A percentile compares a stretch with the other conserved stretches of the same genome.
Conservation (phyloP, 768 basidiomycete species). For the Trametes meyenii region DNA sequence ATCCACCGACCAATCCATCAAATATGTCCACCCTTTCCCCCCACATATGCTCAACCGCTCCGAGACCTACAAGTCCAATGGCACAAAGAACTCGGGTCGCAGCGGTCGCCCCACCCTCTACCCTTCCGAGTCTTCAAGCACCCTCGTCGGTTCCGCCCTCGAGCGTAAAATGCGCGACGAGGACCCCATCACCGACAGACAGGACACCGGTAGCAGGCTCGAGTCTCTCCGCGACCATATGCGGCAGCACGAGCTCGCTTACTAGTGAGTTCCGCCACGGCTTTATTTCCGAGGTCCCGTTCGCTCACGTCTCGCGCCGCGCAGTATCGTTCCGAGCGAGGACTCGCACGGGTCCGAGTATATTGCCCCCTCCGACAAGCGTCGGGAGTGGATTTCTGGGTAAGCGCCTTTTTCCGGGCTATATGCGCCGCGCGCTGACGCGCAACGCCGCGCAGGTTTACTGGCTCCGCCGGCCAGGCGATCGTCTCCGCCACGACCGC, state of each 20-base stretch:
- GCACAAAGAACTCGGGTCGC: slow-evolving; percentile 29
- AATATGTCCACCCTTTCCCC: slow-evolving; percentile 14
- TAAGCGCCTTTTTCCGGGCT: slow-evolving; percentile 37
- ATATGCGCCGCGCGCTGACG: slow-evolving; percentile 5
- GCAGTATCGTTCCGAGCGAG: slow-evolving; percentile 73
- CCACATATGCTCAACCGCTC: slow-evolving; percentile 22
- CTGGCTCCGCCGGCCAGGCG: slow-evolving; percentile 71
- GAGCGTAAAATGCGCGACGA: slow-evolving; percentile 70
- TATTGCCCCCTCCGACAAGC: slow-evolving; percentile 73
- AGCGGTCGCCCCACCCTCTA: slow-evolving; percentile 42
- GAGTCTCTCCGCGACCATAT: slow-evolving; percentile 66
- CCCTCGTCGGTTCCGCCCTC: slow-evolving; percentile 73
- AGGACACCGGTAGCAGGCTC: slow-evolving; percentile 63
- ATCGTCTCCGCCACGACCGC: slow-evolving; percentile 68
- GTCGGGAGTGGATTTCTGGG: slow-evolving; percentile 79
- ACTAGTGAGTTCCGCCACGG: slow-evolving; percentile 59
- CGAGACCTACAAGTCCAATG: slow-evolving; percentile 26
- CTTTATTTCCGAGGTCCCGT: not conserved
- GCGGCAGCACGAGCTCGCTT: slow-evolving; percentile 69
- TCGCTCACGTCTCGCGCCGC: slow-evolving; percentile 5
- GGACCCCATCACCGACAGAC: slow-evolving; percentile 52
- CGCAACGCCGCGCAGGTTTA: slow-evolving; percentile 48
- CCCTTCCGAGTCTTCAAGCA: slow-evolving; percentile 68
- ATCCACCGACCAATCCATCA: slow-evolving; percentile 5
- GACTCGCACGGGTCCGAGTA: slow-evolving; percentile 88